Evolutionary conservation across 306 rosid genomes (phyloP).

Genomic region (Sphenostylis stenocarpa): DNA sequence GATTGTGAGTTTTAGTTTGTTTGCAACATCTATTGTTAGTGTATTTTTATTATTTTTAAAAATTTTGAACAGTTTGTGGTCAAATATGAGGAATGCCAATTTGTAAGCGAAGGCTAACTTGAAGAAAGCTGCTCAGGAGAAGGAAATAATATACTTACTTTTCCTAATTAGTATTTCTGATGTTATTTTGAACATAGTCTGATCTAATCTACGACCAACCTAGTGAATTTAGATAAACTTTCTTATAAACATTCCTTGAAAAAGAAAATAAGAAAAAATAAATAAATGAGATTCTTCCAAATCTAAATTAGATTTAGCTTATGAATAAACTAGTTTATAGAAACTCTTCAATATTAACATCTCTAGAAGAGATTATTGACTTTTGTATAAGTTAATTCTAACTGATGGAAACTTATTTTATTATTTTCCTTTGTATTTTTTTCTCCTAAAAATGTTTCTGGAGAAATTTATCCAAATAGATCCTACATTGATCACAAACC

Average conservation of each 20-base stretch:
- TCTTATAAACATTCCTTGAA: too few species aligned
- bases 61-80: conserved; percentile 47
- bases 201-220: not conserved
- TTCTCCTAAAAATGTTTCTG: not conserved
- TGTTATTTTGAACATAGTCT: not conserved
- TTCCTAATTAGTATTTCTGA: not conserved
- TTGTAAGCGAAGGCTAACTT: conserved; percentile 76
- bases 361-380: too few species aligned
- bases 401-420: too few species aligned
- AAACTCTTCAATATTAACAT: too few species aligned
- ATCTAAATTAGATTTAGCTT: too few species aligned
- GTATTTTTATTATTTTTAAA: not conserved
- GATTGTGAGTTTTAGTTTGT: not conserved
- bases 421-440: not conserved
- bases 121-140: conserved; percentile 81
- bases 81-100: conserved; percentile 80
- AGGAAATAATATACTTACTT: conserved; percentile 50
- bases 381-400: too few species aligned
- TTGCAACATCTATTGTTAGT: conserved; percentile 1
- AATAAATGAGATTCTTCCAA: too few species aligned
- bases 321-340: too few species aligned
- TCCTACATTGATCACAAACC: not conserved
- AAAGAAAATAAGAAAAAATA: too few species aligned
- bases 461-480: not conserved
- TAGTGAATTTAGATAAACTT: too few species aligned